Evolutionary conservation across 768 basidiomycete genomes (phyloP).

Genomic region (Amanita molliuscula): DNA sequence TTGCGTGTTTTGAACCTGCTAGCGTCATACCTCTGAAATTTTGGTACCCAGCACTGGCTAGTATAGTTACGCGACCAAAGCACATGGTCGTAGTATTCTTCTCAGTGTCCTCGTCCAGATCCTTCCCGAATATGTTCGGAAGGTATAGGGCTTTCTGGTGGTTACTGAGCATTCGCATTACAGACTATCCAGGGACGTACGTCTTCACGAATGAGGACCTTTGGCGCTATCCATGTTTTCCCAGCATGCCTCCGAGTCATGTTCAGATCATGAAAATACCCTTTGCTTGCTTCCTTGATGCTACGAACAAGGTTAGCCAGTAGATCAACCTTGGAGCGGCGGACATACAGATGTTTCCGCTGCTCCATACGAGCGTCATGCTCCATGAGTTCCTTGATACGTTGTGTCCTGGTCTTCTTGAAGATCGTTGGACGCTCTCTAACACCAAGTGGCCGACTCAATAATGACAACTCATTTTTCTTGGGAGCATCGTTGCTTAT

Average conservation of each 20-base stretch:
- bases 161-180: constrained; percentile 4
- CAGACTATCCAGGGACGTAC: constrained; percentile 34
- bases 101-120: constrained; percentile 41
- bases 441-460: constrained; percentile 72
- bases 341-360: constrained; percentile 48
- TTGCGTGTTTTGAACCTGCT: background rate
- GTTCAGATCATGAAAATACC: constrained; percentile 82
- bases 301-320: constrained; percentile 13
- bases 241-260: constrained; percentile 77
- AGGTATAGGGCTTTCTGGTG: constrained; percentile 83
- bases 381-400: constrained; percentile 60
- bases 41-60: constrained; percentile 78
- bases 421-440: constrained; percentile 53
- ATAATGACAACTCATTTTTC: constrained; percentile 20
- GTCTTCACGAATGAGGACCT: constrained; percentile 81
- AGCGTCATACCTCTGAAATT: constrained; percentile 67
- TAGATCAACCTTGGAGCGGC: background rate
- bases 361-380: constrained; percentile 61
- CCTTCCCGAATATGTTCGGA: constrained; percentile 73
- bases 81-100: constrained; percentile 75
- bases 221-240: constrained; percentile 91
- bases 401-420: constrained; percentile 47
- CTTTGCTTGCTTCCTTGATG: constrained; percentile 52
- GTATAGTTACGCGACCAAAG: constrained; percentile 63
- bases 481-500: constrained; percentile 4